Conservation (phyloP, 441 rosid genomes). For the Erodium trifolium region DNA sequence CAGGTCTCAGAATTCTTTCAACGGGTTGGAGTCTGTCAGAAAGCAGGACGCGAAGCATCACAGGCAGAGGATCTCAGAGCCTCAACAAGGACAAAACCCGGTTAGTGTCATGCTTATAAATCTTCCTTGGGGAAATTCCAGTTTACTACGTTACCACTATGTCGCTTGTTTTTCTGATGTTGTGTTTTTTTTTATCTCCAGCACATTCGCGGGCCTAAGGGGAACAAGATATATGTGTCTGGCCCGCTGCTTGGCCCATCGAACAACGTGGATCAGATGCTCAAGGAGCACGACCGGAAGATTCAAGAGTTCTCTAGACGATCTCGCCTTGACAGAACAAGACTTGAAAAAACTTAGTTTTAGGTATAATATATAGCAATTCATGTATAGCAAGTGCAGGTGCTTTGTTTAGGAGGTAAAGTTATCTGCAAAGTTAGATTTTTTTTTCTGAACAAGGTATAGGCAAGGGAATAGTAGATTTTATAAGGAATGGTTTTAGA, state of each 20-base stretch:
- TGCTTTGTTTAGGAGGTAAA: too few species aligned
- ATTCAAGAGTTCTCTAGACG: conserved; percentile 53
- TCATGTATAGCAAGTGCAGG: too few species aligned
- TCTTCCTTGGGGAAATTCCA: neutral
- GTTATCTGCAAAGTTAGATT: too few species aligned
- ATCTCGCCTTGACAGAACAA: conserved; percentile 34
- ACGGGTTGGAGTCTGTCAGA: conserved; percentile 24
- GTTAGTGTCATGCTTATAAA: conserved; percentile 25
- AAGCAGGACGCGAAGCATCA: conserved; percentile 26
- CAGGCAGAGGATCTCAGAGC: conserved; percentile 22
- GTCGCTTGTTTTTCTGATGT: too few species aligned
- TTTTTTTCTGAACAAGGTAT: too few species aligned
- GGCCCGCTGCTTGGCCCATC: conserved; percentile 63
- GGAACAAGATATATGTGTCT: conserved; percentile 68
- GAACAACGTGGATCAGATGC: conserved; percentile 66
- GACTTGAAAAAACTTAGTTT: conserved; percentile 8
- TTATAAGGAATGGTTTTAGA: too few species aligned
- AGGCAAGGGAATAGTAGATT: too few species aligned
- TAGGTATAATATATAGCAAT: neutral
- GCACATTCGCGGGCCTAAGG: conserved; percentile 35
- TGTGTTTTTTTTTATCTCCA: conserved; percentile 17
- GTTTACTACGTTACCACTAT: too few species aligned
- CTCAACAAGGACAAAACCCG: conserved; percentile 33
- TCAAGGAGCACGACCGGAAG: conserved; percentile 63
- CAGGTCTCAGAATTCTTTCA: conserved; percentile 25